A percentile compares a stretch with the other conserved stretches of the same genome.
These are phyloP conservation scores for Cinchona pubescens DNA, from an alignment of 257 asterid species.

Conservation along the genomic window DNA sequence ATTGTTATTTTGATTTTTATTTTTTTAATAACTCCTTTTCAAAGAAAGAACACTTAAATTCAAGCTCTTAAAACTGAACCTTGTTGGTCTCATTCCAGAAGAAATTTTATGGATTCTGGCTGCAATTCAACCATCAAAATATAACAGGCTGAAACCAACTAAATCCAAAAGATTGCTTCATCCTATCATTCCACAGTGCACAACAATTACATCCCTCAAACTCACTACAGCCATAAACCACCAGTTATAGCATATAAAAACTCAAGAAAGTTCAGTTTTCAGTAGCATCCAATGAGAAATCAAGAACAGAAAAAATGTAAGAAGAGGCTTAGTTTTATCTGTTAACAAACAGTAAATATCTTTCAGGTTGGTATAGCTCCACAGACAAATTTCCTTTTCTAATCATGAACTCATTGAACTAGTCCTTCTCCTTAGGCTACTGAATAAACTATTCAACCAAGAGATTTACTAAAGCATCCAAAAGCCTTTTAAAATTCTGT, in stretches of 20 bases:
- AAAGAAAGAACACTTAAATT: no score
- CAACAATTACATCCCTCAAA: not conserved
- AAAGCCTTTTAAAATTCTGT: constrained; percentile 44
- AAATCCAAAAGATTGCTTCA: not conserved
- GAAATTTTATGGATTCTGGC: no score
- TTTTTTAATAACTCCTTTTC: no score
- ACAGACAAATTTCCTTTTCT: constrained; percentile 27
- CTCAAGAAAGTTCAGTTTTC: not conserved
- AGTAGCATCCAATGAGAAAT: not conserved
- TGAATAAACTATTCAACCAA: constrained; percentile 40
- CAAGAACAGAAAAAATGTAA: not conserved
- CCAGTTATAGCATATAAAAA: not conserved
- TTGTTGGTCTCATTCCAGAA: no score
- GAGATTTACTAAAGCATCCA: constrained; percentile 43
- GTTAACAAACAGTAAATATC: not conserved
- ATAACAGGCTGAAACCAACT: not conserved
- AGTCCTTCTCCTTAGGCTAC: constrained; percentile 38
- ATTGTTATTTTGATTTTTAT: no score
- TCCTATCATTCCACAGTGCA: not conserved
- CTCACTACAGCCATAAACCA: not conserved
- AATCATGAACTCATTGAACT: constrained; percentile 28
- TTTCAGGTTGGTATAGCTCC: constrained; percentile 52
- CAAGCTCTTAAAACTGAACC: no score
- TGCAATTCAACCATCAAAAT: no score
- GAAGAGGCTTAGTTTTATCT: not conserved